These are phyloP conservation scores for Penicillium occitanis DNA, from an alignment of 2,329 filamentous ascomycete species.

Conservation along the genomic window DNA sequence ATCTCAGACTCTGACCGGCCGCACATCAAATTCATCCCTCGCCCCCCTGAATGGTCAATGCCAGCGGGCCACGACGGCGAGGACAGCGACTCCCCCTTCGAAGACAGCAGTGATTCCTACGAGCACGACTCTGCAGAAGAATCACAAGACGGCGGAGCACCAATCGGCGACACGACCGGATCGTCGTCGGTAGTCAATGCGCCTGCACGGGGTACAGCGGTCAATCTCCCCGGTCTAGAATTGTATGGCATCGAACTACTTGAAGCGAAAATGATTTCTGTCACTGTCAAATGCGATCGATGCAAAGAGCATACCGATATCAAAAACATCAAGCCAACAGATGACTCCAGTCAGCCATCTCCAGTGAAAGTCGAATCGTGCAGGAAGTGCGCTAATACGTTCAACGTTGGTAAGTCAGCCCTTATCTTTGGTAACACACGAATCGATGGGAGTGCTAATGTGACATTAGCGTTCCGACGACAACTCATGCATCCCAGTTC, in stretches of 20 bases:
- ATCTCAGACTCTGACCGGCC: slow-evolving; percentile 48
- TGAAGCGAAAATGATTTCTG: slow-evolving; percentile 64
- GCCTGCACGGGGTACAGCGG: slow-evolving; percentile 67
- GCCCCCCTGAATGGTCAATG: slow-evolving; percentile 72
- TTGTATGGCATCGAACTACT: slow-evolving; percentile 75
- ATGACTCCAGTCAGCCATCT: slow-evolving; percentile 39
- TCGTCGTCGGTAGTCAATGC: slow-evolving; percentile 37
- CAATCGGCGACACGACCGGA: slow-evolving; percentile 24
- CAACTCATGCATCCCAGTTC: slow-evolving; percentile 73
- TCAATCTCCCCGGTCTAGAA: slow-evolving; percentile 76
- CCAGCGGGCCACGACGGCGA: slow-evolving; percentile 30
- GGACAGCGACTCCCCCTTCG: slow-evolving; percentile 34
- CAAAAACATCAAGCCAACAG: slow-evolving; percentile 61
- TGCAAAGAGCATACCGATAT: slow-evolving; percentile 74
- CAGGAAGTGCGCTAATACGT: slow-evolving; percentile 55
- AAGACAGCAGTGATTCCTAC: slow-evolving; percentile 31
- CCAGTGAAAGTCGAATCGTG: slow-evolving; percentile 51
- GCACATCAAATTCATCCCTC: slow-evolving; percentile 70
- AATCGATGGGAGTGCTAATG: slow-evolving; percentile 1
- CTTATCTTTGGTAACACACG: not conserved
- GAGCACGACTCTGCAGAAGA: slow-evolving; percentile 50
- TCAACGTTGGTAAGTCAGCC: slow-evolving; percentile 45
- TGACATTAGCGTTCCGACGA: slow-evolving; percentile 55
- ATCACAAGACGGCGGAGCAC: slow-evolving; percentile 44
- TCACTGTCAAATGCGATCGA: slow-evolving; percentile 74